phyloP scores from a whole-genome alignment of 2,329 filamentous ascomycete genomes.

The Didymella segeticola region DNA sequence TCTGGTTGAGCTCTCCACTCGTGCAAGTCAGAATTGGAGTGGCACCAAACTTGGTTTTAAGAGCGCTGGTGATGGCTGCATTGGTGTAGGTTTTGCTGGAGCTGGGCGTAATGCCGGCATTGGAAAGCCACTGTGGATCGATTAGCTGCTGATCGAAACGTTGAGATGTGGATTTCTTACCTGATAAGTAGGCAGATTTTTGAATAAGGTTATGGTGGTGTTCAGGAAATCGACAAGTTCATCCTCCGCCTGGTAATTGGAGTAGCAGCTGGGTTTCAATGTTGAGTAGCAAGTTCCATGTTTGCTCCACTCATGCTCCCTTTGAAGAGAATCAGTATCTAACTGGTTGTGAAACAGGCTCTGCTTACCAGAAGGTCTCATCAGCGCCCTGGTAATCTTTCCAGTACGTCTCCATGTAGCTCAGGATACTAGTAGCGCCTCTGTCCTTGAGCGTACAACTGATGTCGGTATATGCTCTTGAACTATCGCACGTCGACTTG shows the following conservation, averaged over 20 bases:
- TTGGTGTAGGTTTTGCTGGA: conserved; percentile 10
- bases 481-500: conserved; percentile 5
- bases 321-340: neutral
- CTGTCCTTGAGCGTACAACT: conserved; percentile 1
- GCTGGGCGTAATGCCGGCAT: conserved; percentile 6
- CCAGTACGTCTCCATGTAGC: conserved; percentile 7
- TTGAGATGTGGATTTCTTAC: neutral
- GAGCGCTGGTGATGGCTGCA: conserved; percentile 2
- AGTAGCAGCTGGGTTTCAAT: conserved; percentile 3
- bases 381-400: conserved; percentile 6
- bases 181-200: conserved; percentile 4
- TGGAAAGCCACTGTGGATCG: neutral
- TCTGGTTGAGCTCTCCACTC: conserved; percentile 4
- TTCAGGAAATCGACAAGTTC: conserved; percentile 7
- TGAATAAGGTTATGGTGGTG: conserved; percentile 6
- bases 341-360: neutral
- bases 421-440: neutral
- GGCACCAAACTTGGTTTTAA: conserved; percentile 6
- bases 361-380: conserved; percentile 3
- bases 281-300: conserved; percentile 9
- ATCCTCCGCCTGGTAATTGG: conserved; percentile 3
- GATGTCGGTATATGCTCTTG: conserved; percentile 5
- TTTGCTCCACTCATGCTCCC: conserved; percentile 10
- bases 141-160: neutral
- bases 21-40: conserved; percentile 9